Conservation (phyloP, 768 basidiomycete genomes). For the Pleurotus eryngii region DNA sequence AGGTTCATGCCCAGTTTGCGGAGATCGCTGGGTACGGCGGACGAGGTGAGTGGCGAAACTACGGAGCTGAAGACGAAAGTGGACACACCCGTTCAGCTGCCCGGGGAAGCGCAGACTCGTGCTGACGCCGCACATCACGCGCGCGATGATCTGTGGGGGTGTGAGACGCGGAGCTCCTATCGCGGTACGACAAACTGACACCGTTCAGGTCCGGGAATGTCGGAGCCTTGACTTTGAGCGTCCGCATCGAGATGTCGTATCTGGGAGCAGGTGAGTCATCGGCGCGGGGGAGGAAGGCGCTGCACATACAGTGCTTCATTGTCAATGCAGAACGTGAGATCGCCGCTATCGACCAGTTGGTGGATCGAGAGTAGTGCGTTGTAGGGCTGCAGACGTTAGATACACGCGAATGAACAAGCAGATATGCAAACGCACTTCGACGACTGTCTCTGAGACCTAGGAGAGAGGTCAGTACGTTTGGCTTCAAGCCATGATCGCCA, state of each 20-base stretch:
- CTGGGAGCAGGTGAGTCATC: slow-evolving; percentile 28
- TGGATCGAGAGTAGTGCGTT: slow-evolving; percentile 83
- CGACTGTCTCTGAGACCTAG: slow-evolving; percentile 51
- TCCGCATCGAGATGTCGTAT: slow-evolving; percentile 67
- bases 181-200: slow-evolving; percentile 32
- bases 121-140: slow-evolving; percentile 93
- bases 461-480: neutral
- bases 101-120: slow-evolving; percentile 93
- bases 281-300: neutral
- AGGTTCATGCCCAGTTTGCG: slow-evolving; percentile 93
- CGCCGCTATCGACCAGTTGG: slow-evolving; percentile 86
- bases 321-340: slow-evolving; percentile 81
- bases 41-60: neutral
- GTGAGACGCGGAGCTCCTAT: neutral
- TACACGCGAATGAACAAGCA: slow-evolving; percentile 41
- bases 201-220: slow-evolving; percentile 66
- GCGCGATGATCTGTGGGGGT: slow-evolving; percentile 59
- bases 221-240: slow-evolving; percentile 63
- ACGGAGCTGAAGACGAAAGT: neutral
- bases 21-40: slow-evolving; percentile 53
- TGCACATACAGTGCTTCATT: slow-evolving; percentile 76
- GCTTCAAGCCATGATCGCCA: neutral
- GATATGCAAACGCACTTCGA: slow-evolving; percentile 57
- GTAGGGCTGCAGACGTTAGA: slow-evolving; percentile 66
- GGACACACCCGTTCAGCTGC: slow-evolving; percentile 75